phyloP scores from a whole-genome alignment of 192 early-diverging fungal species.

The Podila epicladia region DNA sequence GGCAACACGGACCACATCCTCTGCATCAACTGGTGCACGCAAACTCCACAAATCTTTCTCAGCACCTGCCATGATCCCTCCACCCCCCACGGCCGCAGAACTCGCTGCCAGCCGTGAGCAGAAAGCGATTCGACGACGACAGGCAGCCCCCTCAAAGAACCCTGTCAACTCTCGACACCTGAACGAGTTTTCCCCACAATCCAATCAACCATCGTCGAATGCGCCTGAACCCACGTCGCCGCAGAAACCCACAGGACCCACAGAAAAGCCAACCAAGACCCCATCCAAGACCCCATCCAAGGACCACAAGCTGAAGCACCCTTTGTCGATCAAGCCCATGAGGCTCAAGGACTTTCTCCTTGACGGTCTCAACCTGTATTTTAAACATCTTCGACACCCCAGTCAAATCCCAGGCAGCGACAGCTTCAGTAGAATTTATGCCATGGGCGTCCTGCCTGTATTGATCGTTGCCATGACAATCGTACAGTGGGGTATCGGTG shows the following conservation, averaged over 20 bases:
- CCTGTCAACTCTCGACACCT: conserved; percentile 11
- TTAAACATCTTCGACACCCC: conserved; percentile 21
- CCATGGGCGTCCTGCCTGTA: conserved; percentile 32
- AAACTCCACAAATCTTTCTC: neutral
- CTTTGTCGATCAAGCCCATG: conserved; percentile 21
- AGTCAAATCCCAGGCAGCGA: conserved; percentile 35
- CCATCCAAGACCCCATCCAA: neutral
- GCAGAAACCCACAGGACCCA: neutral
- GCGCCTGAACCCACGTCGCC: neutral
- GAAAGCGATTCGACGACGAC: conserved; percentile 8
- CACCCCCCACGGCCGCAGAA: neutral
- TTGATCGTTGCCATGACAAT: conserved; percentile 25
- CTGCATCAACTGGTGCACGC: neutral
- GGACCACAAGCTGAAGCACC: conserved; percentile 12
- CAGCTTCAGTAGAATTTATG: conserved; percentile 24
- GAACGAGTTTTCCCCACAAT: conserved; percentile 15
- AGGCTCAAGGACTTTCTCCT: conserved; percentile 8
- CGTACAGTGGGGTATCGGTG: conserved; percentile 23
- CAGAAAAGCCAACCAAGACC: neutral
- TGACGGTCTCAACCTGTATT: conserved; percentile 21
- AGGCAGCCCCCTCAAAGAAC: conserved; percentile 13
- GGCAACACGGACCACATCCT: neutral
- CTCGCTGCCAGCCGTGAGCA: neutral
- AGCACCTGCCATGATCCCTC: neutral
- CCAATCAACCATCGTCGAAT: neutral